Evolutionary conservation across 768 basidiomycete genomes (phyloP).

Genomic region (Tricholoma sp.): DNA sequence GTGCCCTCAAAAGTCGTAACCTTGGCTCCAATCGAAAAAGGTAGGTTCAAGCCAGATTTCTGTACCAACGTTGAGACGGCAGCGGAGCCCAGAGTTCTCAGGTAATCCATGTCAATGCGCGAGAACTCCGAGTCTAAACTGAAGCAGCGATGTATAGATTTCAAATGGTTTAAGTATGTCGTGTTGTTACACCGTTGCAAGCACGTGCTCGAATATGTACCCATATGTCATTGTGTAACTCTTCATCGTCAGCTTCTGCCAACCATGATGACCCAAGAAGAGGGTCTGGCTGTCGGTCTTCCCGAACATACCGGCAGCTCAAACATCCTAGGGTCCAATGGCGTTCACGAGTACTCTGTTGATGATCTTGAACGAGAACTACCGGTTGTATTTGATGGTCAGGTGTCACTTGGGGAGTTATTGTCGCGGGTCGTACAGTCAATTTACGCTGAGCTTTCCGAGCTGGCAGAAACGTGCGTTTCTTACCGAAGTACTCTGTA

Average conservation of each 20-base stretch:
- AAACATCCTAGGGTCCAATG: slow-evolving; percentile 11
- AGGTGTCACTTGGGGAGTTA: slow-evolving; percentile 67
- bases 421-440: slow-evolving; percentile 73
- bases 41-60: slow-evolving; percentile 87
- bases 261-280: neutral
- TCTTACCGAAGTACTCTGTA: neutral
- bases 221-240: too few species aligned
- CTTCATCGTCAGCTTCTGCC: neutral
- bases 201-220: neutral
- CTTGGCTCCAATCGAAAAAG: slow-evolving; percentile 78
- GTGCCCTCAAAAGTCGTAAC: slow-evolving; percentile 65
- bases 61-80: slow-evolving; percentile 90
- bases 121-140: slow-evolving; percentile 11
- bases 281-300: neutral
- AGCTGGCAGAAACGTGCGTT: slow-evolving; percentile 81
- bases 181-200: neutral
- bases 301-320: neutral
- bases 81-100: slow-evolving; percentile 76
- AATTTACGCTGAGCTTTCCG: slow-evolving; percentile 78
- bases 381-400: slow-evolving; percentile 67
- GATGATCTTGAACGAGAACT: slow-evolving; percentile 71
- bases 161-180: too few species aligned
- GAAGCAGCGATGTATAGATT: too few species aligned
- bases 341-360: slow-evolving; percentile 28
- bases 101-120: slow-evolving; percentile 66